These are phyloP conservation scores for Nicotiana benthamiana DNA, from an alignment of 257 asterid species.

Conservation along the genomic window DNA sequence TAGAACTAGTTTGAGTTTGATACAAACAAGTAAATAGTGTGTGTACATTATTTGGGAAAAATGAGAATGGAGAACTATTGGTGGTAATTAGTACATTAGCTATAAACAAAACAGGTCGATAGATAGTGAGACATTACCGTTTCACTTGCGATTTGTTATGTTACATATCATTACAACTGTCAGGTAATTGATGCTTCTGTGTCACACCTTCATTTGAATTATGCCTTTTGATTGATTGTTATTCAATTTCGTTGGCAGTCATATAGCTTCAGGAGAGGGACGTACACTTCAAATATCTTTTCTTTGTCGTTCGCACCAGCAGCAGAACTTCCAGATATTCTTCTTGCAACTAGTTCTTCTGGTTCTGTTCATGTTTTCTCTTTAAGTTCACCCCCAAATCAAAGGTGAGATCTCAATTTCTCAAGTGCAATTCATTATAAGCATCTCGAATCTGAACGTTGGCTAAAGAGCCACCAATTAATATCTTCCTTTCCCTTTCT, in stretches of 20 bases:
- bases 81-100: neutral
- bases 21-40: neutral
- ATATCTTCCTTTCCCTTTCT: conserved; percentile 4
- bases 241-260: conserved; percentile 43
- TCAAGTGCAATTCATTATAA: neutral
- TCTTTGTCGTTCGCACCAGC: conserved; percentile 86
- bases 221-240: neutral
- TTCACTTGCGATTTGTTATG: neutral
- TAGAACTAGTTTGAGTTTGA: neutral
- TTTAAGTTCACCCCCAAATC: conserved; percentile 49
- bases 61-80: neutral
- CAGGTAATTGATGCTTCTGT: neutral
- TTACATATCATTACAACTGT: neutral
- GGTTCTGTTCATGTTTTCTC: conserved; percentile 80
- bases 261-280: conserved; percentile 95
- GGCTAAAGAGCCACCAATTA: neutral
- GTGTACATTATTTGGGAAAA: neutral
- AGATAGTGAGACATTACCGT: neutral
- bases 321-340: conserved; percentile 69
- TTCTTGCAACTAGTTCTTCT: conserved; percentile 88
- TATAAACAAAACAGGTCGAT: neutral
- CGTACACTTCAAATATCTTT: conserved; percentile 70
- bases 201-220: neutral
- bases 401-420: conserved; percentile 44
- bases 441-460: neutral